Base-by-base conservation (phyloP, 805 yeast genomes). In the Candida nonsorbophila region DNA sequence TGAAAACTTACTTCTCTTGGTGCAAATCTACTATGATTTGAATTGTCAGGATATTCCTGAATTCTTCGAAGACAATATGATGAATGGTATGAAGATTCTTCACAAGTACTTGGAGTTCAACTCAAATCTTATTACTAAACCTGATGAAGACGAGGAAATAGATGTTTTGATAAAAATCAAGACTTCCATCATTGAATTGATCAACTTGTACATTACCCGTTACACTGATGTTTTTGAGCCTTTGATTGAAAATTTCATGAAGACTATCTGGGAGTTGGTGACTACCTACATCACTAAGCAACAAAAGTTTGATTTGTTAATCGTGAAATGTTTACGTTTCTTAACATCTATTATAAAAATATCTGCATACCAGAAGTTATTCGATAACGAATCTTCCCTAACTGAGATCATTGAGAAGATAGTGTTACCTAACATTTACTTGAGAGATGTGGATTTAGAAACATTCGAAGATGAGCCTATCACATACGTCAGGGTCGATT, bases 21-120 rank as follows among this genome's bases (percentile, higher is more conserved):
- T 82, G 20, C 90, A 92, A 51, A 74, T 94, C 20, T 94, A 84
- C 57, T 86, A 78, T 51, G 99, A 92, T 53, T 74, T 92, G 47
- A 92, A 92, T 55, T 90, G 97, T 58, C 98, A 94, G 60, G 99
- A 92, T 58, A 81, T 92, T 30, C 98, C 99, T 1, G 98, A 88
- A 57, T 92, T 90, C 51, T 92, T 92, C 52, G 99, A 94, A 59
- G 97, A 92, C 58, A 74, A 92, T 52, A 60, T 92, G 55, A 62
- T 69, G 22, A 62, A 59, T 11, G 87, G 94, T 30, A 84, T 94
- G 92, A 67, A 67, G 4, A 72, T 88, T 16, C 66, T 88, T 42
- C 94, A 86, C 52, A 84, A 83, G 56, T 90, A 88, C 52, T 65
- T 92, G 34, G 59, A 69, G 22, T 85, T 77, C 49, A 49, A 63